These are phyloP conservation scores for Escallonia rubra DNA, from an alignment of 129 eudicot genomes.

Conservation along the genomic window DNA sequence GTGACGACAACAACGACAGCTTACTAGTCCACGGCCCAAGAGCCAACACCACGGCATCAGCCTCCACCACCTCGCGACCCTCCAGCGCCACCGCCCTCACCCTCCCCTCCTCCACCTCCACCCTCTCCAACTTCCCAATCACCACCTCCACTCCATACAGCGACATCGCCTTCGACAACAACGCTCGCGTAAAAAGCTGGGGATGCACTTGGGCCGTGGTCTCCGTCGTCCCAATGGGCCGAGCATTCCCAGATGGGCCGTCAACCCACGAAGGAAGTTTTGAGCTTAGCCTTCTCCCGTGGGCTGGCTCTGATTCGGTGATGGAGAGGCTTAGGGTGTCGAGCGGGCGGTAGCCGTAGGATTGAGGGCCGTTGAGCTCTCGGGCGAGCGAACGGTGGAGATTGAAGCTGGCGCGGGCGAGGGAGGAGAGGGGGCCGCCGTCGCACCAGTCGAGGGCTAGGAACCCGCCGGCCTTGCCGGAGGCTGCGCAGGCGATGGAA, in stretches of 20 bases:
- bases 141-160: slow-evolving; percentile 69
- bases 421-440: slow-evolving; percentile 56
- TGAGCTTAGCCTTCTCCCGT: slow-evolving; percentile 7
- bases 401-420: slow-evolving; percentile 79
- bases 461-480: slow-evolving; percentile 90
- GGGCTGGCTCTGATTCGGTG: slow-evolving; percentile 33
- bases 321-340: slow-evolving; percentile 54
- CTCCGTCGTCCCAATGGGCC: slow-evolving; percentile 55
- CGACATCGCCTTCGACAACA: slow-evolving; percentile 56
- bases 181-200: slow-evolving; percentile 44
- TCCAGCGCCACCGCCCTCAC: slow-evolving; percentile 46
- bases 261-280: slow-evolving; percentile 69
- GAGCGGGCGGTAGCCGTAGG: slow-evolving; percentile 78
- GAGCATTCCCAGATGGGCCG: slow-evolving; percentile 38
- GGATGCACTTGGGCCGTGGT: slow-evolving; percentile 97
- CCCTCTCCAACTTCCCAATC: slow-evolving; percentile 50
- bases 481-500: slow-evolving; percentile 83
- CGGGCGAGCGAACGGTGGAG: slow-evolving; percentile 65
- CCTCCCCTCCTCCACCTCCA: slow-evolving; percentile 44
- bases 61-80: slow-evolving; percentile 42
- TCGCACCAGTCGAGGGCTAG: slow-evolving; percentile 87
- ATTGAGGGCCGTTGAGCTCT: slow-evolving; percentile 49
- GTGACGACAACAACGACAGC: slow-evolving; percentile 27
- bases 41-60: slow-evolving; percentile 79
- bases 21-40: slow-evolving; percentile 90